Evolutionary conservation across 768 basidiomycete species (phyloP).

Genomic region (Naganishia randhawae): DNA sequence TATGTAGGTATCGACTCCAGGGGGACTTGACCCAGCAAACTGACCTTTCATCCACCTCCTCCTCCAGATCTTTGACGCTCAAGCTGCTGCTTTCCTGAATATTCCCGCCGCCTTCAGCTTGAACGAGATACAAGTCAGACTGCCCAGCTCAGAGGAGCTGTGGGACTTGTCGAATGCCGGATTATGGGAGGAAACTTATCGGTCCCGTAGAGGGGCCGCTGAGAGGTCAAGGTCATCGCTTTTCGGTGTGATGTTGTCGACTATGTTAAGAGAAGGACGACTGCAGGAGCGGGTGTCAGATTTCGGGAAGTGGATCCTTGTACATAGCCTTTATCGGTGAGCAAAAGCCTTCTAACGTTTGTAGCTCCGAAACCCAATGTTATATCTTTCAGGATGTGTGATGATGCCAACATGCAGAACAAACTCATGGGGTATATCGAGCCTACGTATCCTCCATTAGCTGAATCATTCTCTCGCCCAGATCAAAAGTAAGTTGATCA

Average conservation of each 20-base stretch:
- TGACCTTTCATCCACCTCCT: background rate
- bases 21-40: background rate
- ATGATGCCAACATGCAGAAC: slow-evolving; percentile 19
- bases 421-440: slow-evolving; percentile 15
- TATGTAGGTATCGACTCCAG: slow-evolving; percentile 33
- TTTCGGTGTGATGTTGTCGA: slow-evolving; percentile 10
- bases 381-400: background rate
- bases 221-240: background rate
- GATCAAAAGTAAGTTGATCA: background rate
- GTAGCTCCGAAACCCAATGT: background rate
- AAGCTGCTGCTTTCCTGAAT: slow-evolving; percentile 34
- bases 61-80: slow-evolving; percentile 38
- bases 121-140: slow-evolving; percentile 34
- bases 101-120: slow-evolving; percentile 35
- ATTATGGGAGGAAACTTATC: slow-evolving; percentile 32
- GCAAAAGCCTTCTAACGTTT: no score
- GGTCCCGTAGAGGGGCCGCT: background rate
- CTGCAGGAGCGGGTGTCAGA: slow-evolving; percentile 30
- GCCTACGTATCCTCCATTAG: background rate
- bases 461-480: slow-evolving; percentile 7
- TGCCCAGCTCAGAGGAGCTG: slow-evolving; percentile 35
- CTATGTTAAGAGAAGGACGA: slow-evolving; percentile 4
- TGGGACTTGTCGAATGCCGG: slow-evolving; percentile 38
- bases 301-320: slow-evolving; percentile 36
- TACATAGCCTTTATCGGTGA: slow-evolving; percentile 39